A percentile compares a stretch with the other conserved stretches of the same genome.
Evolutionary conservation across 1,139 yeast species (phyloP).

Genomic region (Debaryomyces sp.): DNA sequence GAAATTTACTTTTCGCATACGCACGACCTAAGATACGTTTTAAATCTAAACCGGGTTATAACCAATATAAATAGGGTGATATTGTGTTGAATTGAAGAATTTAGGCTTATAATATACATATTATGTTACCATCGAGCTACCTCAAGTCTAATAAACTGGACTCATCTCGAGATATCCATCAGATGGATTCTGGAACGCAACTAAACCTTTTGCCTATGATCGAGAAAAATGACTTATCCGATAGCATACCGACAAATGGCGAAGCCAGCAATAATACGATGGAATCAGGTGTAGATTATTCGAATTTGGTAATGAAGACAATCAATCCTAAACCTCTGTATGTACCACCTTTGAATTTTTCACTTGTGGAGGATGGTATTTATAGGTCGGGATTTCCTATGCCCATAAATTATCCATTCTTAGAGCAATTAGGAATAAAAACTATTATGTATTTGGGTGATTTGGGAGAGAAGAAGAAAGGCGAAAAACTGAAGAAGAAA

Average conservation of each 20-base stretch:
- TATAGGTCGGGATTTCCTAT: constrained; percentile 95
- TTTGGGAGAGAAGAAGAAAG: constrained; percentile 35
- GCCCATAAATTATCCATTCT: constrained; percentile 77
- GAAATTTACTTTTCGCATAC: not conserved
- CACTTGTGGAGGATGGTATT: constrained; percentile 83
- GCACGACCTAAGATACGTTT: not conserved
- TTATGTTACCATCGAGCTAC: not conserved
- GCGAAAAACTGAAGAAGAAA: constrained; percentile 19
- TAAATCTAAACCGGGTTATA: not conserved
- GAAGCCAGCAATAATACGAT: not conserved
- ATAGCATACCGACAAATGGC: not conserved
- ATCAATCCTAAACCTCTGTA: constrained; percentile 23
- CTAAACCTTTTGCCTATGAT: constrained; percentile 15
- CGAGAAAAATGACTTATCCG: not conserved
- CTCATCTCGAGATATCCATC: constrained; percentile 11
- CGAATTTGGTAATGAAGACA: constrained; percentile 6
- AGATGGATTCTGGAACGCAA: constrained; percentile 11
- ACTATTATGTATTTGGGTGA: constrained; percentile 90
- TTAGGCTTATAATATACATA: not conserved
- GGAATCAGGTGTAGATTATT: not conserved
- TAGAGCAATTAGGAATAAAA: constrained; percentile 67
- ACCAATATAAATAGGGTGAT: not conserved
- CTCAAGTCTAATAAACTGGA: not conserved
- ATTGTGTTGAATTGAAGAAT: not conserved
- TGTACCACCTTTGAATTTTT: constrained; percentile 91